Conservation (phyloP, 2,329 filamentous ascomycete species). For the Helicocarpus griseus region DNA sequence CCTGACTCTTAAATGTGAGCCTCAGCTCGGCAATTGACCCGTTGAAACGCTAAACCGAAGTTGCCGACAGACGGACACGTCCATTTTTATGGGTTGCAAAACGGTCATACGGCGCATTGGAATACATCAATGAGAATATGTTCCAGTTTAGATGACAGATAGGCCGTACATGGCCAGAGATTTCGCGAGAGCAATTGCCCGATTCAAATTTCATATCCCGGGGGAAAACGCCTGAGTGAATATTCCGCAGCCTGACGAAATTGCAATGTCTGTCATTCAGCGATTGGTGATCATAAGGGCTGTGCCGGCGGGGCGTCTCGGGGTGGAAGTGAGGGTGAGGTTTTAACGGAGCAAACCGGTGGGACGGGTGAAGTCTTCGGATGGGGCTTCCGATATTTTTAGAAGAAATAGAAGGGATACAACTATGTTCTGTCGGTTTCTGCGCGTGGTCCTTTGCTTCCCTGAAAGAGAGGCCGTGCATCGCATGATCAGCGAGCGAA, state of each 20-base stretch:
- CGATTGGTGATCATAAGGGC: background rate
- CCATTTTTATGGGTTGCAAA: background rate
- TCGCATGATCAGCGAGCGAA: too few species aligned
- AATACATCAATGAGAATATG: background rate
- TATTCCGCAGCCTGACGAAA: too few species aligned
- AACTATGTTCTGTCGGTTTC: background rate
- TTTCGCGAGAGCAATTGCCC: too few species aligned
- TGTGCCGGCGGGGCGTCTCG: background rate
- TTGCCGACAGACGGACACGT: background rate
- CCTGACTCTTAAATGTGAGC: background rate
- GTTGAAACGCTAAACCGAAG: background rate
- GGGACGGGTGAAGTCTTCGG: background rate
- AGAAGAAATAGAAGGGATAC: too few species aligned
- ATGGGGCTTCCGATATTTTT: background rate
- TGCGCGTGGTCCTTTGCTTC: background rate
- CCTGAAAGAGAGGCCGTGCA: background rate
- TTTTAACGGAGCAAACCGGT: background rate
- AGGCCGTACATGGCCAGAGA: too few species aligned
- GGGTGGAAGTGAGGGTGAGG: too few species aligned
- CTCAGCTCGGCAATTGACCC: background rate
- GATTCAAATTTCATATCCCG: too few species aligned
- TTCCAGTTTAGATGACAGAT: too few species aligned
- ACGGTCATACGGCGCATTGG: background rate
- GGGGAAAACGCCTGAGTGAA: too few species aligned
- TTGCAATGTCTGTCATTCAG: background rate